Evolutionary conservation across 257 asterid genomes (phyloP), one percentile per base, ranked within the genome.

Genomic region (Ophiorrhiza pumila): DNA sequence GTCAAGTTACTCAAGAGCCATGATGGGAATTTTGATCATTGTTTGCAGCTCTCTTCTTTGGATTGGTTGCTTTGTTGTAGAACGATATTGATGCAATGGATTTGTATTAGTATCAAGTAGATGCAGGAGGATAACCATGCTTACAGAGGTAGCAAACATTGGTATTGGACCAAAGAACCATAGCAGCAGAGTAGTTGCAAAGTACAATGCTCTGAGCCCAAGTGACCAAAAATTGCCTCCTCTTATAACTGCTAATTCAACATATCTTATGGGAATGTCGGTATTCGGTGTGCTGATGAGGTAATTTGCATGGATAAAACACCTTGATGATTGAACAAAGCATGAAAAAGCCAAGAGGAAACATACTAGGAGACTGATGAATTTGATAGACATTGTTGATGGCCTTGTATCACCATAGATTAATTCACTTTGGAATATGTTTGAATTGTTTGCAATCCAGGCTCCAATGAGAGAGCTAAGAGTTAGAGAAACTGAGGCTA

Each of bases 81-180:
- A 31, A 14, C 71, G 82, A 25, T 69, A 81, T 68, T 61, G 73
- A 68, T 71, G 80, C 86, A 89, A 1, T 17, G 87, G 71, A 22
- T 74, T 45, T 7, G 86, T 84, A 74, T 87, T 87, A 50, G 85
- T 73, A 65, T 89, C 92, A 46, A 89, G 65, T 31, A 78, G 82
- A 63, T 87, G 86, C 71, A 89, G 89, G 65, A 89, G 64, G 67
- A 47, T 75, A 70, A 87, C 91, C 88, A 80, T 87, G 9, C 64
- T 52, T 35, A 89, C 65, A 8, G 91, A 84, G 45, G 85, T 74
- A 31, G 76, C 83, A 64, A 89, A 87, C 96, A 89, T 89, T 2
- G 96, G 96, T 7, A 89, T 86, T 6, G 96, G 91, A 1, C 93
- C 91, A 22, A 89, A 89, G 41, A 89, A 87, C 96, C 93, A 89